Evolutionary conservation across 1,139 yeast genomes (phyloP).

Genomic region (Casaregolazyma lundiana): DNA sequence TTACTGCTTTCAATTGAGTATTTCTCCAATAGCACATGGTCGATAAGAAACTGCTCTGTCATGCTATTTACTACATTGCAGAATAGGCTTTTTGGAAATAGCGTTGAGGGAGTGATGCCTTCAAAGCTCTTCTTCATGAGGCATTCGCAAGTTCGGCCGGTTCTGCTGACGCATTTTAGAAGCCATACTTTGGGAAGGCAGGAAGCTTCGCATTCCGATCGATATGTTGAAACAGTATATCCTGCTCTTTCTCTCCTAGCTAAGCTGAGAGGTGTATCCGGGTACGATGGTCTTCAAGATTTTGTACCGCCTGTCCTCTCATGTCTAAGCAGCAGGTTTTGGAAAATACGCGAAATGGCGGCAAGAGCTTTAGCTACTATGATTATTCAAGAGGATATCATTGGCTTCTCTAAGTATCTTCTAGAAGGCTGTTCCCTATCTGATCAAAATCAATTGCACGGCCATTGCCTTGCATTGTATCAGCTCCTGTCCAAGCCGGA

Average conservation of each 20-base stretch:
- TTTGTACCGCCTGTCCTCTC: slow-evolving; percentile 45
- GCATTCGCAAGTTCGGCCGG: slow-evolving; percentile 48
- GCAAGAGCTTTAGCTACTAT: slow-evolving; percentile 64
- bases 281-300: slow-evolving; percentile 46
- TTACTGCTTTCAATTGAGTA: slow-evolving; percentile 56
- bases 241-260: slow-evolving; percentile 70
- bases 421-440: slow-evolving; percentile 15
- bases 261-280: slow-evolving; percentile 59
- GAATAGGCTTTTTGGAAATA: slow-evolving; percentile 70
- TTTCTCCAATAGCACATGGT: slow-evolving; percentile 70
- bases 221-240: slow-evolving; percentile 53
- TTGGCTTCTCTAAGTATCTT: slow-evolving; percentile 21
- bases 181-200: slow-evolving; percentile 33
- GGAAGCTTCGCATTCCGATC: slow-evolving; percentile 15
- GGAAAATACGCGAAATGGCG: slow-evolving; percentile 87
- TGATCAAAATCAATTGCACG: slow-evolving; percentile 52
- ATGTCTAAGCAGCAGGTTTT: slow-evolving; percentile 50
- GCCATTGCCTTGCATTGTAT: slow-evolving; percentile 45
- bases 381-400: slow-evolving; percentile 33
- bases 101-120: slow-evolving; percentile 42
- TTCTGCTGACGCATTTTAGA: slow-evolving; percentile 45
- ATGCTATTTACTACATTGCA: slow-evolving; percentile 87
- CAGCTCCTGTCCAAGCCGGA: background rate
- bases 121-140: slow-evolving; percentile 66
- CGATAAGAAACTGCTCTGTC: slow-evolving; percentile 84